These are phyloP conservation scores for Penicillium crustosum DNA, from an alignment of 2,329 filamentous ascomycete species.

Conservation along the genomic window DNA sequence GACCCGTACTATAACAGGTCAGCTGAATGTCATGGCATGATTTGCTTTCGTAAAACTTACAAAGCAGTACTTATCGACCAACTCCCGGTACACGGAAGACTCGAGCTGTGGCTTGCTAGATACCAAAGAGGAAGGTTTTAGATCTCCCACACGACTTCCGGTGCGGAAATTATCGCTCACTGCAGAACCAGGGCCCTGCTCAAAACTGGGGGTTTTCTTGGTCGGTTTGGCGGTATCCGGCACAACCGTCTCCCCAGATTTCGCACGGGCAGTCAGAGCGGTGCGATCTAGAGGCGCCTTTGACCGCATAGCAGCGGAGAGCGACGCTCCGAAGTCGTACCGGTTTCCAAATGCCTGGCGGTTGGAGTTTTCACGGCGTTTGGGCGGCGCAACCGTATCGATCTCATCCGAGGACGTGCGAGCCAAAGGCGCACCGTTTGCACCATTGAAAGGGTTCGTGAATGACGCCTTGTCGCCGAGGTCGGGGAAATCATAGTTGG, in stretches of 20 bases:
- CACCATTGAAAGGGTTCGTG: slow-evolving; percentile 60
- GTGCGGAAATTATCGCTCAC: slow-evolving; percentile 19
- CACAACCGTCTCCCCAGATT: slow-evolving; percentile 45
- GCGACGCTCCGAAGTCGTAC: slow-evolving; percentile 93
- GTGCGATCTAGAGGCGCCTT: slow-evolving; percentile 61
- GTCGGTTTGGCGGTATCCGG: slow-evolving; percentile 9
- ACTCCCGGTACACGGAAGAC: slow-evolving; percentile 89
- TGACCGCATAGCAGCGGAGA: slow-evolving; percentile 74
- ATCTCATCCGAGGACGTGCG: slow-evolving; percentile 70
- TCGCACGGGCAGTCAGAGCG: slow-evolving; percentile 58
- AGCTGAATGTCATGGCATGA: slow-evolving; percentile 2
- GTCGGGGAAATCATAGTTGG: slow-evolving; percentile 70
- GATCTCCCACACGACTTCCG: slow-evolving; percentile 24
- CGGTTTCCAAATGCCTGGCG: slow-evolving; percentile 83
- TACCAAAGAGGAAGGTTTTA: slow-evolving; percentile 55
- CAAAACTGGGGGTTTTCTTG: slow-evolving; percentile 15
- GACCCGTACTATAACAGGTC: slow-evolving; percentile 50
- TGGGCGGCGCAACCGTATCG: slow-evolving; percentile 57
- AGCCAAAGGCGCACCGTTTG: slow-evolving; percentile 68
- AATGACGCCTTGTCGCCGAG: slow-evolving; percentile 57
- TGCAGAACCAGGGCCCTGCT: slow-evolving; percentile 19
- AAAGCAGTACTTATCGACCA: slow-evolving; percentile 99
- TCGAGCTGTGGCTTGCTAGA: slow-evolving; percentile 69
- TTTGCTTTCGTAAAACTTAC: slow-evolving; percentile 66
- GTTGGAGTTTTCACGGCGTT: slow-evolving; percentile 49